Conservation (phyloP, 352 stramenopile species). For the Globisporangium nunn region DNA sequence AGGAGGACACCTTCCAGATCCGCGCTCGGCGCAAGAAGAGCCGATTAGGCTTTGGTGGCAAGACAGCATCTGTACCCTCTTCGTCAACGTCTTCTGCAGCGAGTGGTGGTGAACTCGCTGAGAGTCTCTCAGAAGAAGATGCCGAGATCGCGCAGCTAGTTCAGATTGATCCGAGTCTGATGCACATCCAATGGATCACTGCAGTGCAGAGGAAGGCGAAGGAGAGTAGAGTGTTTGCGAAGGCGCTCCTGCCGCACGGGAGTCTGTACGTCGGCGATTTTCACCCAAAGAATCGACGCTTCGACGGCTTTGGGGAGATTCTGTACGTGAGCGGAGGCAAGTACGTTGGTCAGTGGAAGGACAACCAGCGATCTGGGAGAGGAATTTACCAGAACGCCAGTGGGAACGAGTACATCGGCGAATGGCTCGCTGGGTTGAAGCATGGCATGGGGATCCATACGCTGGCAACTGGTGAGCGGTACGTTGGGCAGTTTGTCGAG, state of each 20-base stretch:
- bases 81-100: background rate
- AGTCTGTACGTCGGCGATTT: slow-evolving; percentile 81
- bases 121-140: slow-evolving; percentile 11
- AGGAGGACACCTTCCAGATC: slow-evolving; percentile 18
- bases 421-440: slow-evolving; percentile 68
- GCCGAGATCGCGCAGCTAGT: slow-evolving; percentile 7
- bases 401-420: slow-evolving; percentile 57
- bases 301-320: slow-evolving; percentile 84
- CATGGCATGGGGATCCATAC: slow-evolving; percentile 82
- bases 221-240: slow-evolving; percentile 40
- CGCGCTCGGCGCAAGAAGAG: slow-evolving; percentile 25
- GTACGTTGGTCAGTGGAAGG: slow-evolving; percentile 81
- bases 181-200: slow-evolving; percentile 46
- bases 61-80: background rate
- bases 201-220: slow-evolving; percentile 31
- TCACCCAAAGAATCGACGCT: slow-evolving; percentile 21
- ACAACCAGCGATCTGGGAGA: slow-evolving; percentile 57
- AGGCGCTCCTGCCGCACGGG: slow-evolving; percentile 51
- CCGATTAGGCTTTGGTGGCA: slow-evolving; percentile 25
- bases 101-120: background rate
- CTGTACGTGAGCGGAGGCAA: slow-evolving; percentile 72
- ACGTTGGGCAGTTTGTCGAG: slow-evolving; percentile 74
- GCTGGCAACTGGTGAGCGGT: slow-evolving; percentile 73
- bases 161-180: slow-evolving; percentile 23
- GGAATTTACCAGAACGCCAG: slow-evolving; percentile 55